Evolutionary conservation across 805 yeast species (phyloP).

Genomic region (Kluyveromyces lactis): DNA sequence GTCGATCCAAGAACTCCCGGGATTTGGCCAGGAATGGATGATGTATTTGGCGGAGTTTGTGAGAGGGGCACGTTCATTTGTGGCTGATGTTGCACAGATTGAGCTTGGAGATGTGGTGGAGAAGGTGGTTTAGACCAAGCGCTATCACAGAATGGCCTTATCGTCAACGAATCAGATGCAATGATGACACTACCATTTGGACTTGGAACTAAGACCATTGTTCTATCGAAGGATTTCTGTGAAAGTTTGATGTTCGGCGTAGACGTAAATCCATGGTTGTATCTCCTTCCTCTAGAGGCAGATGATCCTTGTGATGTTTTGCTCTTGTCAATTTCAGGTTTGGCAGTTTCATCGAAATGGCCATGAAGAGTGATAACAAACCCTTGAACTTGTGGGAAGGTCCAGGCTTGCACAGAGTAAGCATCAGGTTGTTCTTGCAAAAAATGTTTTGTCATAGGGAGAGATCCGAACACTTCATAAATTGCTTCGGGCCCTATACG

Average conservation of each 20-base stretch:
- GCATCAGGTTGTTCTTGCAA: constrained; percentile 51
- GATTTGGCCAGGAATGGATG: constrained; percentile 8
- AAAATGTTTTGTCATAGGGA: constrained; percentile 77
- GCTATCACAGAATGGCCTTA: constrained; percentile 53
- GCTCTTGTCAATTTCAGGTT: constrained; percentile 37
- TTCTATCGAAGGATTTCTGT: constrained; percentile 77
- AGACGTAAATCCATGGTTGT: constrained; percentile 25
- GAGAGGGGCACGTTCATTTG: constrained; percentile 11
- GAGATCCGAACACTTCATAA: constrained; percentile 45
- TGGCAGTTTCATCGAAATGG: constrained; percentile 59
- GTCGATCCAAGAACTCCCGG: constrained; percentile 11
- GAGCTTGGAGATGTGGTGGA: constrained; percentile 2
- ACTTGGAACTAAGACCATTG: constrained; percentile 66
- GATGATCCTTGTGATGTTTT: constrained; percentile 14
- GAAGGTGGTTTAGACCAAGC: constrained; percentile 41
- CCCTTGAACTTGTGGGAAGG: constrained; percentile 65
- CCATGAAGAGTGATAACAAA: constrained; percentile 80
- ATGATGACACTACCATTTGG: constrained; percentile 65
- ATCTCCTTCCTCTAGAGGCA: constrained; percentile 21
- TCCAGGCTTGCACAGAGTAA: constrained; percentile 72
- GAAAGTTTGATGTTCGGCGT: constrained; percentile 33
- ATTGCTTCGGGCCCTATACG: constrained; percentile 65
- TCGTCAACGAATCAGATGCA: constrained; percentile 72
- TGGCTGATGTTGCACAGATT: neutral
- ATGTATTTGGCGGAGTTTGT: constrained; percentile 11